Base-by-base conservation (phyloP, 495 filamentous ascomycete species). In the Penicillium bialowiezense region DNA sequence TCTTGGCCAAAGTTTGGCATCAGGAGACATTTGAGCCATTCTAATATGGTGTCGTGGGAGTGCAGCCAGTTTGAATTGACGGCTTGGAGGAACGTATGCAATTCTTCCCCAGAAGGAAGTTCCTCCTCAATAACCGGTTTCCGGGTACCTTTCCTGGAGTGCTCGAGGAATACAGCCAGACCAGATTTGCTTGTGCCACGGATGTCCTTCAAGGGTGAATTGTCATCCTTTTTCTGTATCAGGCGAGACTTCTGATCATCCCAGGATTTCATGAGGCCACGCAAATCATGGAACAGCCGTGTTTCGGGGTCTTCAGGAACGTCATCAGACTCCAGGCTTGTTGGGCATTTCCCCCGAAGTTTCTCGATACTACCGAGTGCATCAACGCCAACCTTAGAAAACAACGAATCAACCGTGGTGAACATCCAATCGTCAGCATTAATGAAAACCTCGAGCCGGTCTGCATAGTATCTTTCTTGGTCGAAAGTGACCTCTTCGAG, bases 381-480 rank as follows among this genome's bases (percentile, higher is more conserved):
- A 35, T 77, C 75, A 13, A 90, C 75, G 0, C 81, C 85, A 17
- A 91, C 56, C 45, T 85, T 87, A 18, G 79, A 78, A 13, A 93
- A 72, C 15, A 91, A 66, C 46, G 80, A 77, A 24, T 80, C 79
- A 10, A 84, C 76, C 38, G 82, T 84, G 36, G 80, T 78, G 54
- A 93, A 93, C 41, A 92, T 75, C 63, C 82, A 83, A 44, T 88
- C 78, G 62, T 96, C 91, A 5, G 86, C 86, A 48, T 84, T 77
- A 37, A 82, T 73, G 41, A 82, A 85, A 0, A 76, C 70, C 54
- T 86, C 80, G 4, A 95, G 67, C 44, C 88, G 83, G 41, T 86
- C 83, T 42, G 87, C 84, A 46, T 84, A 82, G 48, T 88, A 82
- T 9, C 82, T 86, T n/a, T 77, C 75, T 26, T 82, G 79, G 49